Conservation (phyloP, 2,329 filamentous ascomycete genomes). For the Fusarium pseudoanthophilum region DNA sequence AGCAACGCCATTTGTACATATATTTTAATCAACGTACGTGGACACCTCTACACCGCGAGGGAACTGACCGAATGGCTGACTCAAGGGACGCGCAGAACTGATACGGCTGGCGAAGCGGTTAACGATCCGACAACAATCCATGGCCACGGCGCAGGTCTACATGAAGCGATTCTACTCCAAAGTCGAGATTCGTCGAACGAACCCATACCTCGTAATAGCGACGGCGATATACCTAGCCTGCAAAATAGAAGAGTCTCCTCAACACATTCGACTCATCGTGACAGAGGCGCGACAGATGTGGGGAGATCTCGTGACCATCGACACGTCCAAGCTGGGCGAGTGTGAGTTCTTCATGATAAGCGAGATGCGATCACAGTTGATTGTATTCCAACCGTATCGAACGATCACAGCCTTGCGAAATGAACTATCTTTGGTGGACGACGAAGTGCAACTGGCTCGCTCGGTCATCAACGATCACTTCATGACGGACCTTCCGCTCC, state of each 20-base stretch:
- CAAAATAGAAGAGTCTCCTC: constrained; percentile 97
- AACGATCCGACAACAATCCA: constrained; percentile 86
- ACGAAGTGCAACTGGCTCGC: constrained; percentile 82
- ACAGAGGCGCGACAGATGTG: constrained; percentile 87
- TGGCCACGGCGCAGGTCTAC: constrained; percentile 95
- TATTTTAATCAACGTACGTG: constrained; percentile 88
- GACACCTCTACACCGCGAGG: not conserved
- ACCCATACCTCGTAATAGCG: constrained; percentile 91
- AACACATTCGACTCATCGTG: constrained; percentile 92
- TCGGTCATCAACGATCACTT: constrained; percentile 92
- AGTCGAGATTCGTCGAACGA: constrained; percentile 90
- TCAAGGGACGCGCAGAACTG: constrained; percentile 66
- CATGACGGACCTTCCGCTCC: constrained; percentile 88
- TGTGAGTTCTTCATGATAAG: constrained; percentile 94
- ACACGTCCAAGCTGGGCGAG: constrained; percentile 87
- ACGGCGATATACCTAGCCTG: constrained; percentile 95
- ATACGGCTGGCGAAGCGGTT: constrained; percentile 86
- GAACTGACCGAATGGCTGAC: constrained; percentile 4
- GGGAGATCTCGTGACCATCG: constrained; percentile 80
- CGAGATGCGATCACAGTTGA: constrained; percentile 89
- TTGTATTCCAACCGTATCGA: constrained; percentile 90
- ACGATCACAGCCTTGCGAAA: constrained; percentile 77
- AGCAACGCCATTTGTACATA: constrained; percentile 84
- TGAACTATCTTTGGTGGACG: constrained; percentile 76
- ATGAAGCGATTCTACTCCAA: constrained; percentile 92